phyloP scores from a whole-genome alignment of 306 rosid genomes.

The Begonia fuchsioides region DNA sequence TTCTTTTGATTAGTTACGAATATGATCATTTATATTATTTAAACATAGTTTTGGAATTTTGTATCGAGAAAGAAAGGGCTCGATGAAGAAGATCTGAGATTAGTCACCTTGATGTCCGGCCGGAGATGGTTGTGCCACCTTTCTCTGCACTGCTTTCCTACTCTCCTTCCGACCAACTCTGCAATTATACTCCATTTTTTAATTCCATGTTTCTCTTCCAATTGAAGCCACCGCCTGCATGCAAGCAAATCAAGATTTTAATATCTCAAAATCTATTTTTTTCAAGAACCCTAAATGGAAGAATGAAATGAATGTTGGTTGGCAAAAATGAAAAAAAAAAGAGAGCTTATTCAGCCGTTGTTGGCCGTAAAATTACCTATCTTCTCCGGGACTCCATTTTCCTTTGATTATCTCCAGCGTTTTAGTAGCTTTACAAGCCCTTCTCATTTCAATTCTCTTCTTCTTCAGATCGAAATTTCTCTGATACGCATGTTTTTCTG shows the following conservation, averaged over 20 bases:
- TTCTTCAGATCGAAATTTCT: slow-evolving; percentile 1
- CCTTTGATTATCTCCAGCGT: slow-evolving; percentile 29
- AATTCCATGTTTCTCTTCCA: slow-evolving; percentile 31
- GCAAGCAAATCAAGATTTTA: background rate
- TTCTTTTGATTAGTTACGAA: too few relatives aligned
- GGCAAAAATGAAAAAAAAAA: background rate
- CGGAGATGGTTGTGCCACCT: slow-evolving; percentile 74
- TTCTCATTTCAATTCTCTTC: slow-evolving; percentile 4
- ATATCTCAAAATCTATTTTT: too few relatives aligned
- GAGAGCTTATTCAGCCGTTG: background rate
- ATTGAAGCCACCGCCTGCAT: slow-evolving; percentile 27
- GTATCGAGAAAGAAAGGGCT: slow-evolving; percentile 1
- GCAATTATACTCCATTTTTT: slow-evolving; percentile 64
- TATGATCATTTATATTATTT: background rate
- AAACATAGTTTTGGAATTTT: slow-evolving; percentile 3
- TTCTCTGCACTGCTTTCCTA: slow-evolving; percentile 68
- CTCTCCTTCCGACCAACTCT: slow-evolving; percentile 24
- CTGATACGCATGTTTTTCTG: background rate
- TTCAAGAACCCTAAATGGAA: background rate
- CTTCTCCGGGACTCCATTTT: slow-evolving; percentile 56
- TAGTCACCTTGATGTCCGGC: slow-evolving; percentile 54
- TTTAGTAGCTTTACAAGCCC: slow-evolving; percentile 5
- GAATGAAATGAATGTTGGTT: background rate
- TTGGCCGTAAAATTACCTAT: slow-evolving; percentile 21
- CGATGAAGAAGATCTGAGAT: background rate